These are phyloP conservation scores for Penicillium sp. DNA, from an alignment of 2,329 filamentous ascomycete genomes.

Conservation along the genomic window DNA sequence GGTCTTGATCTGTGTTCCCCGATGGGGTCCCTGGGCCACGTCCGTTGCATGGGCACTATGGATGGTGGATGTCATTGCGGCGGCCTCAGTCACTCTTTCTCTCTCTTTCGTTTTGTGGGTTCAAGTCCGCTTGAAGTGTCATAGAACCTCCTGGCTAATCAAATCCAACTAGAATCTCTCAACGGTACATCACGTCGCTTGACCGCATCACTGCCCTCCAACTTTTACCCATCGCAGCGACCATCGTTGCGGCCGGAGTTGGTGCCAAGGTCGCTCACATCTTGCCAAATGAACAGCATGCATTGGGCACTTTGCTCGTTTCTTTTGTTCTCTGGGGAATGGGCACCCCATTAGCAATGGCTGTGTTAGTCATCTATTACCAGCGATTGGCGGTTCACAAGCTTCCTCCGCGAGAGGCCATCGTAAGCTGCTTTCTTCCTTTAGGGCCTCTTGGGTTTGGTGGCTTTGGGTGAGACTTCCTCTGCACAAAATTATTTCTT, in stretches of 20 bases:
- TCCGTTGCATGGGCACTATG: slow-evolving; percentile 57
- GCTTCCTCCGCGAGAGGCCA: slow-evolving; percentile 69
- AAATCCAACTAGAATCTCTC: slow-evolving; percentile 42
- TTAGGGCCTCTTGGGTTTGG: slow-evolving; percentile 71
- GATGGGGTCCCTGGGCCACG: slow-evolving; percentile 61
- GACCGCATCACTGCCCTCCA: slow-evolving; percentile 68
- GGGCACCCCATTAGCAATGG: slow-evolving; percentile 65
- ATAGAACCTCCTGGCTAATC: slow-evolving; percentile 30
- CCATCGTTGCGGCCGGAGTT: slow-evolving; percentile 68
- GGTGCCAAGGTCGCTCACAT: slow-evolving; percentile 69
- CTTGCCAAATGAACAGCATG: slow-evolving; percentile 61
- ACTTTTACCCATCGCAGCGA: slow-evolving; percentile 70
- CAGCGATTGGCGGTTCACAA: slow-evolving; percentile 71
- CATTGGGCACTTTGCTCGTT: slow-evolving; percentile 66
- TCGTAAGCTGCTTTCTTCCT: slow-evolving; percentile 71
- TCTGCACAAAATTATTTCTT: too few species aligned
- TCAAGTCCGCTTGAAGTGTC: not conserved
- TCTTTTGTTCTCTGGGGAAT: slow-evolving; percentile 74
- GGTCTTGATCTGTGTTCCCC: slow-evolving; percentile 61
- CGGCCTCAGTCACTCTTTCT: slow-evolving; percentile 47
- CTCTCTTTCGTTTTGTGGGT: slow-evolving; percentile 64
- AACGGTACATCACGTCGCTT: slow-evolving; percentile 47
- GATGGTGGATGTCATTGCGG: slow-evolving; percentile 56
- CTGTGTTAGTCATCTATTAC: slow-evolving; percentile 71
- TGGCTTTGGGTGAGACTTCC: slow-evolving; percentile 56